These are phyloP conservation scores for Taphrina pruni DNA, from an alignment of 1,139 yeast genomes.

Conservation along the genomic window DNA sequence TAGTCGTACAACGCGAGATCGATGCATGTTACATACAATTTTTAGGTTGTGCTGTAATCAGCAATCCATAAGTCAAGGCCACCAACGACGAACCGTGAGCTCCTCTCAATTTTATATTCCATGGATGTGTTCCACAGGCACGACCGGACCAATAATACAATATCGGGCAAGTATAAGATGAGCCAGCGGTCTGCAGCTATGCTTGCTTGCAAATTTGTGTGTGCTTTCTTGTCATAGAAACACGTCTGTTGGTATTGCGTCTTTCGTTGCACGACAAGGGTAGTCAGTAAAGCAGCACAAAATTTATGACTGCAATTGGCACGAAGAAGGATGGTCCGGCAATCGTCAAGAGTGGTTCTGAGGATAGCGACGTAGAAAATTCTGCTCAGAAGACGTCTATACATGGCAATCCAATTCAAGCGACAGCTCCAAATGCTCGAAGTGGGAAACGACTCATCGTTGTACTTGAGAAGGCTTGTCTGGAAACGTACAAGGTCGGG, in stretches of 20 bases:
- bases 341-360: not conserved
- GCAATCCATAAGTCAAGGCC: too few relatives aligned
- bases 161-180: too few relatives aligned
- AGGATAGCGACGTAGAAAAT: not conserved
- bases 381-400: conserved; percentile 49
- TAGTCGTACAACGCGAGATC: too few relatives aligned
- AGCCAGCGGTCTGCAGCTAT: too few relatives aligned
- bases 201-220: too few relatives aligned
- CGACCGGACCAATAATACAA: not conserved
- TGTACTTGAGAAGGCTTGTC: conserved; percentile 90
- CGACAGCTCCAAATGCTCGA: conserved; percentile 85
- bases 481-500: conserved; percentile 90
- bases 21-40: too few relatives aligned
- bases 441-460: conserved; percentile 84
- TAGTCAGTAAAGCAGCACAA: too few relatives aligned
- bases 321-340: conserved; percentile 25
- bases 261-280: too few relatives aligned
- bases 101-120: not conserved
- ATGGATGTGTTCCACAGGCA: not conserved
- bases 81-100: not conserved
- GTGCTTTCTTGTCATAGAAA: too few relatives aligned
- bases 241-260: too few relatives aligned
- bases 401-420: conserved; percentile 64
- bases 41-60: too few relatives aligned
- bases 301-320: conserved; percentile 38